Base-by-base conservation (phyloP, 768 basidiomycete genomes). In the Agaricus blazei region DNA sequence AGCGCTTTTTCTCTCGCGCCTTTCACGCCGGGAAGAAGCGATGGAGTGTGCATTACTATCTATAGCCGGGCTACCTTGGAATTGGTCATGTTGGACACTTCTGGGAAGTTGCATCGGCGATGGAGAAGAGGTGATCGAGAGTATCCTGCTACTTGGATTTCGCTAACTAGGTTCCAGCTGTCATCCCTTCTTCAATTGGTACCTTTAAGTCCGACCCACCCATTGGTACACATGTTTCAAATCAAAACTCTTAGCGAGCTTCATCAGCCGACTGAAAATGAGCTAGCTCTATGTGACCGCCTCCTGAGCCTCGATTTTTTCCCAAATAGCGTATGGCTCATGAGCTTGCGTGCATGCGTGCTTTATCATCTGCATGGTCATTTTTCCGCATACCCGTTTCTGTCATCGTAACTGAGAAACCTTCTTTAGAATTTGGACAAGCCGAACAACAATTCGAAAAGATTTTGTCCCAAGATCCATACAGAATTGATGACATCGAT, bases 401-500 rank as follows among this genome's bases (percentile, higher is more conserved):
- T 54, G 8, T 38, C 40, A 55, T 11, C 57, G 37, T 51, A 44
- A 29, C 51, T 60, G 9, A 48, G 31, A 44, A 19, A 51, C 54
- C 54, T 56, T 42, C 58, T 9, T 7, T 41, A 98, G 97, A 98
- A 65, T 97, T 93, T 68, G 83, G 85, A 52, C 83, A 85, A 54
- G 93, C 97, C 2, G 90, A 91, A 66, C 71, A 71, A 29, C 85
- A 93, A 63, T 99, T 98, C 67, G 88, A 93, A 62, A 79, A 81
- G 60, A 89, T 98, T 34, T 80, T 91, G 34, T 70, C 74, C 2
- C 65, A 87, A 36, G 94, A 98, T 66, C 96, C 95, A 8, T 86
- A 85, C 69, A 83, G 94, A 26, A 83, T 97, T 55, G 97, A 99
- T 60, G 91, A 97, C 63, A 88, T 98, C 54, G 97, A 98, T 64